These are phyloP conservation scores for Penicillium sp. DNA, from an alignment of 2,329 filamentous ascomycete genomes.

Conservation along the genomic window DNA sequence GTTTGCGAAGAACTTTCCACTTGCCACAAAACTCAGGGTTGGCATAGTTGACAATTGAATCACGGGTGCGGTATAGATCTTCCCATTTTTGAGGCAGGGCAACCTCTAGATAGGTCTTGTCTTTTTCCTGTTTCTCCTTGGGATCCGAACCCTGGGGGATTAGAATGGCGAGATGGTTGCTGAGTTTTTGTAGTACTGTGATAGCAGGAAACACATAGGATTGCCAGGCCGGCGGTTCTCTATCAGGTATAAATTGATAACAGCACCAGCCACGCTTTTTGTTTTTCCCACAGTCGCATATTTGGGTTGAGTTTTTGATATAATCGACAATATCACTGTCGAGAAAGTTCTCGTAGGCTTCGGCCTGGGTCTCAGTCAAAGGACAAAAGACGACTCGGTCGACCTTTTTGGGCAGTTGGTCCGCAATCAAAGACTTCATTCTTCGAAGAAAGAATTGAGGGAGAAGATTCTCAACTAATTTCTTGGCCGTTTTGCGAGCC, in stretches of 20 bases:
- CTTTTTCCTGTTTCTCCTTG: slow-evolving; percentile 73
- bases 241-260: slow-evolving; percentile 59
- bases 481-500: slow-evolving; percentile 77
- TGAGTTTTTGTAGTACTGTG: slow-evolving; percentile 77
- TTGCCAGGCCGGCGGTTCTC: slow-evolving; percentile 63
- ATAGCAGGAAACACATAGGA: slow-evolving; percentile 83
- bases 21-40: slow-evolving; percentile 95
- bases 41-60: slow-evolving; percentile 77
- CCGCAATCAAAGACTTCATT: slow-evolving; percentile 88
- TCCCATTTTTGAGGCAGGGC: slow-evolving; percentile 76
- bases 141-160: slow-evolving; percentile 68
- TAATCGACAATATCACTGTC: slow-evolving; percentile 68
- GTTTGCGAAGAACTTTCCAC: slow-evolving; percentile 85
- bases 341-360: slow-evolving; percentile 83
- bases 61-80: slow-evolving; percentile 70
- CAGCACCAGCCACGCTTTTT: slow-evolving; percentile 84
- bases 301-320: slow-evolving; percentile 67
- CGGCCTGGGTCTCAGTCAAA: slow-evolving; percentile 75
- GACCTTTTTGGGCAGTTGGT: slow-evolving; percentile 92
- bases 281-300: slow-evolving; percentile 69
- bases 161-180: slow-evolving; percentile 88
- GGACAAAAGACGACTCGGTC: slow-evolving; percentile 95
- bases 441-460: slow-evolving; percentile 88
- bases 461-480: slow-evolving; percentile 82
- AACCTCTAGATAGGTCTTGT: slow-evolving; percentile 70